Evolutionary conservation across 441 rosid species (phyloP).

Genomic region (Populus trichocarpa): DNA sequence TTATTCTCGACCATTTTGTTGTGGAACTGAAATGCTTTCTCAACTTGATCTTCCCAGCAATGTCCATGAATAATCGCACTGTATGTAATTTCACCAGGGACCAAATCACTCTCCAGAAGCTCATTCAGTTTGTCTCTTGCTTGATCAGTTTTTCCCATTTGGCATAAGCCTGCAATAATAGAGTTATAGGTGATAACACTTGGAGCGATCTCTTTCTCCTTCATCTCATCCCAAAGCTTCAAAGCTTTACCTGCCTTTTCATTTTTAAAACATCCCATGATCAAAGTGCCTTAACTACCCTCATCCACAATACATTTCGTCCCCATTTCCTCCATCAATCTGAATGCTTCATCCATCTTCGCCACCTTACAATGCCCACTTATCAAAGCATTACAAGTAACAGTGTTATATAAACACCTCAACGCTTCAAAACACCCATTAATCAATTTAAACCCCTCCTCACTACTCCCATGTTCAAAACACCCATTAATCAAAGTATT

Average conservation of each 20-base stretch:
- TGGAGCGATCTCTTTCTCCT: conserved; percentile 16
- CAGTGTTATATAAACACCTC: conserved; percentile 56
- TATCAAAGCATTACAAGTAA: conserved; percentile 73
- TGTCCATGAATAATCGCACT: conserved; percentile 71
- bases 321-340: neutral
- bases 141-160: conserved; percentile 56
- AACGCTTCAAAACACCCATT: conserved; percentile 62
- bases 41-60: conserved; percentile 62
- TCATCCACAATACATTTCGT: conserved; percentile 55
- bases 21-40: conserved; percentile 80
- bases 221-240: conserved; percentile 80
- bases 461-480: conserved; percentile 40
- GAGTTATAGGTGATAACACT: conserved; percentile 61
- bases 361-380: conserved; percentile 63
- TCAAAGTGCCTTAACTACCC: conserved; percentile 74
- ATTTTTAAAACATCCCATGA: conserved; percentile 57
- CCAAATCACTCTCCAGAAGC: conserved; percentile 55
- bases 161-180: conserved; percentile 65
- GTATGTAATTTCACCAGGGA: conserved; percentile 63
- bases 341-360: conserved; percentile 57
- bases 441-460: conserved; percentile 50
- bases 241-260: conserved; percentile 46
- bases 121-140: conserved; percentile 70
- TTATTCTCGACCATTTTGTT: conserved; percentile 62
- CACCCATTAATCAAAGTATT: conserved; percentile 9